These are phyloP conservation scores for Malbranchea zuffiana DNA, from an alignment of 2,329 filamentous ascomycete genomes.

Conservation along the genomic window DNA sequence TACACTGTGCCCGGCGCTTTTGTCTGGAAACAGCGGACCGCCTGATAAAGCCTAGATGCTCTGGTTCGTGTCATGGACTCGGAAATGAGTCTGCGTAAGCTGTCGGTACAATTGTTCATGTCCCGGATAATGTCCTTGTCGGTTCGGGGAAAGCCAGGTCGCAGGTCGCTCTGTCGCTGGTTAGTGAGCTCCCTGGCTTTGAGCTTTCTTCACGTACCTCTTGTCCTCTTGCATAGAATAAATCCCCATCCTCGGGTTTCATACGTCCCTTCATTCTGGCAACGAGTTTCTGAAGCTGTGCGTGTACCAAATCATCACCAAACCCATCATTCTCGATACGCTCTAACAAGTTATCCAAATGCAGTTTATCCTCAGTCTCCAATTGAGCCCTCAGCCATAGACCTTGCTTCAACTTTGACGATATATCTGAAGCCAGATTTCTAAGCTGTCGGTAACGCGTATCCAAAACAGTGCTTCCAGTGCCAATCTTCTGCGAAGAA, in stretches of 20 bases:
- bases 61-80: constrained; percentile 25
- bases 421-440: constrained; percentile 18
- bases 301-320: constrained; percentile 22
- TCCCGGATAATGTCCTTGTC: constrained; percentile 14
- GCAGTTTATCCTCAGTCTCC: constrained; percentile 15
- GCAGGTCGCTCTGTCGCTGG: no score
- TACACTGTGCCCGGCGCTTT: constrained; percentile 9
- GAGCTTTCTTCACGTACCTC: constrained; percentile 8
- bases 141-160: constrained; percentile 11
- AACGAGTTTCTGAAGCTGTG: constrained; percentile 16
- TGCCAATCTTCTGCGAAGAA: constrained; percentile 18
- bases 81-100: constrained; percentile 19
- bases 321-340: constrained; percentile 22
- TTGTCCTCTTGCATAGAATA: constrained; percentile 19
- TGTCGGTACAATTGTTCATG: constrained; percentile 18
- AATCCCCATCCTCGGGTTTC: constrained; percentile 21
- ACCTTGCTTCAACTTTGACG: constrained; percentile 20
- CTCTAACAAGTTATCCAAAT: constrained; percentile 23
- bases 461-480: constrained; percentile 19
- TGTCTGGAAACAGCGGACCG: constrained; percentile 23
- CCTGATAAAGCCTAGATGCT: constrained; percentile 25
- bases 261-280: constrained; percentile 15
- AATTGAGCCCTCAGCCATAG: constrained; percentile 23
- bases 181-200: not conserved
- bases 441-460: constrained; percentile 19